phyloP scores from a whole-genome alignment of 306 rosid species.

The Astragalus glycyphyllos region DNA sequence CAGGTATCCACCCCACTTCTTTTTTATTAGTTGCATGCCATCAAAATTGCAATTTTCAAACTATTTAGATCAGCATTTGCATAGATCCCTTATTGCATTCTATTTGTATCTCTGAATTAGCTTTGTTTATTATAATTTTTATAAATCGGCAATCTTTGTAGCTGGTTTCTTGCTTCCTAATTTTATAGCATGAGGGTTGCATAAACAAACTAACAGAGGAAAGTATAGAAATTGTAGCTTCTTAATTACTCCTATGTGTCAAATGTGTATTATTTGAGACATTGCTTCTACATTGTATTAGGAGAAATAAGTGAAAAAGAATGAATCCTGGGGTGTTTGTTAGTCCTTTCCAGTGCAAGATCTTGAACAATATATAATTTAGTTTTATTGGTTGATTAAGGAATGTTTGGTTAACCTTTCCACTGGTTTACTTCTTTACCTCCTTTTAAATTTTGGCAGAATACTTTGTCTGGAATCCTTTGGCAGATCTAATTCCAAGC shows the following conservation, averaged over 20 bases:
- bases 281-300: too few species aligned
- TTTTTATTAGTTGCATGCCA: neutral
- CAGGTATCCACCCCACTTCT: conserved; percentile 41
- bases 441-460: conserved; percentile 31
- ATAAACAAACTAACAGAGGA: too few species aligned
- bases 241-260: too few species aligned
- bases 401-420: conserved; percentile 4
- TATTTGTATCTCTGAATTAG: conserved; percentile 5
- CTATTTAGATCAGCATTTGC: neutral
- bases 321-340: neutral
- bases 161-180: neutral
- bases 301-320: too few species aligned
- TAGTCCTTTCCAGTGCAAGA: too few species aligned
- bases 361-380: neutral
- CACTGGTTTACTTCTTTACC: neutral
- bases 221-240: too few species aligned
- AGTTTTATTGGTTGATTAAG: conserved; percentile 1
- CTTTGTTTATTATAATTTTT: neutral
- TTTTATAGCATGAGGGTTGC: neutral
- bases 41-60: neutral
- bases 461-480: neutral
- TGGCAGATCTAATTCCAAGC: conserved; percentile 37
- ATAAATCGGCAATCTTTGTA: neutral
- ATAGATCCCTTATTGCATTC: conserved; percentile 5
- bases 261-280: too few species aligned